phyloP scores from a whole-genome alignment of 2,329 filamentous ascomycete genomes.

The Myriosclerotinia curreyana region DNA sequence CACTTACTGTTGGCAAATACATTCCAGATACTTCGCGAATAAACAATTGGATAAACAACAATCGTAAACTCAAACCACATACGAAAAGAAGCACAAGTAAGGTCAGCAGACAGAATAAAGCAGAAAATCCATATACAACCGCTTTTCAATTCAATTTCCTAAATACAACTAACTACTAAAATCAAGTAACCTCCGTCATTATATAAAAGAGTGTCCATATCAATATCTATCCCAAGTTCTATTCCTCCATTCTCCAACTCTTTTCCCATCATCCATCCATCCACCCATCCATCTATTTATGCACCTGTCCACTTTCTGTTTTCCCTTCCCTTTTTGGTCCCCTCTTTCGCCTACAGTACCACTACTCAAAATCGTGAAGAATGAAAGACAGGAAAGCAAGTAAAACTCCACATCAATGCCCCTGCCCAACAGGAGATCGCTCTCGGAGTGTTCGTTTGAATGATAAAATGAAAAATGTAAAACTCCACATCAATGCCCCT shows the following conservation, averaged over 20 bases:
- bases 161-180: background rate
- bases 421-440: slow-evolving; percentile 1
- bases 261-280: background rate
- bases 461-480: background rate
- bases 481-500: background rate
- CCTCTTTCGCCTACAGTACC: background rate
- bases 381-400: background rate
- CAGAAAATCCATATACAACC: background rate
- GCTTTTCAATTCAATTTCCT: background rate
- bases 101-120: background rate
- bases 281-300: background rate
- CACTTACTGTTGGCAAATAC: background rate
- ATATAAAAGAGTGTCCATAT: background rate
- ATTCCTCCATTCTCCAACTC: background rate
- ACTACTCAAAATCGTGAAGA: background rate
- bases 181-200: slow-evolving; percentile 7
- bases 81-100: background rate
- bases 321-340: background rate
- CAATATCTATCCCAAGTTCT: background rate
- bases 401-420: background rate
- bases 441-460: background rate
- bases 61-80: background rate
- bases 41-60: background rate
- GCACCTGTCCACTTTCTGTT: background rate
- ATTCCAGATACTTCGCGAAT: too few relatives aligned